Base-by-base conservation (phyloP, 345 rosid species). In the Crucihimalaya himalaica region DNA sequence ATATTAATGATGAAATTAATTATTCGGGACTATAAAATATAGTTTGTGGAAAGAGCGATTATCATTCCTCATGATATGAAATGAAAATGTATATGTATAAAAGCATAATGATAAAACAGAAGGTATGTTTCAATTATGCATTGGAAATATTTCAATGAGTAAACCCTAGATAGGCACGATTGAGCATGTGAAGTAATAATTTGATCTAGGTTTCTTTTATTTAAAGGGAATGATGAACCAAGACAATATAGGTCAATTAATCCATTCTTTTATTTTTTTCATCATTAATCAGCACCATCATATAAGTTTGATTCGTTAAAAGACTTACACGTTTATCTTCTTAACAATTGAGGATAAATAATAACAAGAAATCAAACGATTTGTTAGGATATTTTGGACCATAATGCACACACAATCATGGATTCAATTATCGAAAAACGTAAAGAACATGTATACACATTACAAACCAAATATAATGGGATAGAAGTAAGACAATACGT, bases 121-220 rank as follows among this genome's bases (percentile, higher is more conserved):
- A 45, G 45, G 43, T 63, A 28, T 52, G 39, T 70, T 40, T 70
- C n/a, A 46, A 54, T 70, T 29, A 70, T 63, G 80, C 9, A 54
- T 45, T 68, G 5, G 27, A 62, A 53, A 53, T 21, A 40, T 67
- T 39, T 4, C 21, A 29, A 67, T 65, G 68, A 58, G 47, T 75
- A 68, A 74, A 70, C 67, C 47, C 73, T 74, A 67, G 25, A 61
- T 75, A 68, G 43, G 56, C 74, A 52, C 63, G 40, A 57, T 75
- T 20, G 50, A 68, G 63, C 79, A 75, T 68, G 79, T 75, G 79
- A 68, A 31, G 63, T 37, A 61, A 75, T 75, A 21, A 68, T 75
- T 68, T 68, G 64, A n/a, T 32, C 57, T 68, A 62, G 23, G 69
- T 43, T 68, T 52, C 69, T 75, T 75, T 68, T 53, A 13, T 42